Conservation (phyloP, 768 basidiomycete species). For the Agrocybe pediades region DNA sequence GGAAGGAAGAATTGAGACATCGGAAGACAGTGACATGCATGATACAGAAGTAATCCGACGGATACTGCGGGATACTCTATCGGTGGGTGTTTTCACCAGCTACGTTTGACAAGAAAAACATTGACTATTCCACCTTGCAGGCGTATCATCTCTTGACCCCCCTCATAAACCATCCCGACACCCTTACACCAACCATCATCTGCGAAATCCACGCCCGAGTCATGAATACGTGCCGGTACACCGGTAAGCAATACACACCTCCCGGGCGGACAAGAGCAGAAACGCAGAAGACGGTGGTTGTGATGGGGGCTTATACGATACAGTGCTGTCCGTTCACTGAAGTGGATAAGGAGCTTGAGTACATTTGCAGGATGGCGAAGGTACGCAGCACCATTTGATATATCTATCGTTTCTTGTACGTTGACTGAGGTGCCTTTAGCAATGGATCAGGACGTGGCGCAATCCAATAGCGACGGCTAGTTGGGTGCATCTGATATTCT, state of each 20-base stretch:
- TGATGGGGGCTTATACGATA: conserved; percentile 22
- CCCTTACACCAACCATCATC: conserved; percentile 17
- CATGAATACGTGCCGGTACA: conserved; percentile 29
- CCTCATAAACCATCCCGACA: conserved; percentile 9
- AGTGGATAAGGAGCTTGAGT: conserved; percentile 30
- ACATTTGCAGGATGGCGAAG: conserved; percentile 30
- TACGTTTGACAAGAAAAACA: background rate
- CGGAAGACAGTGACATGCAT: conserved; percentile 20
- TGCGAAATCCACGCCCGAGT: conserved; percentile 28
- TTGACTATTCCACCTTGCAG: background rate
- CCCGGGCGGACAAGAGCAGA: conserved; percentile 26
- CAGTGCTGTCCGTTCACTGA: conserved; percentile 30
- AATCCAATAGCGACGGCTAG: conserved; percentile 32
- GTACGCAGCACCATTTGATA: conserved; percentile 9
- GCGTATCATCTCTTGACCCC: conserved; percentile 21
- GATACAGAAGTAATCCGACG: conserved; percentile 22
- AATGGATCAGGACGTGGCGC: conserved; percentile 24
- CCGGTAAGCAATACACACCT: conserved; percentile 18
- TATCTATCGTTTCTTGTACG: background rate
- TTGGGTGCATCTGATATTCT: conserved; percentile 30
- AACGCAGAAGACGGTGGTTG: conserved; percentile 27
- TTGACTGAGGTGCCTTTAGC: conserved; percentile 10
- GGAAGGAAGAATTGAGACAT: conserved; percentile 13
- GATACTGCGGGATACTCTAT: conserved; percentile 27
- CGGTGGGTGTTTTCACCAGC: conserved; percentile 21